These are phyloP conservation scores for Hypomontagnella monticulosa DNA, from an alignment of 495 filamentous ascomycete genomes.

Conservation along the genomic window DNA sequence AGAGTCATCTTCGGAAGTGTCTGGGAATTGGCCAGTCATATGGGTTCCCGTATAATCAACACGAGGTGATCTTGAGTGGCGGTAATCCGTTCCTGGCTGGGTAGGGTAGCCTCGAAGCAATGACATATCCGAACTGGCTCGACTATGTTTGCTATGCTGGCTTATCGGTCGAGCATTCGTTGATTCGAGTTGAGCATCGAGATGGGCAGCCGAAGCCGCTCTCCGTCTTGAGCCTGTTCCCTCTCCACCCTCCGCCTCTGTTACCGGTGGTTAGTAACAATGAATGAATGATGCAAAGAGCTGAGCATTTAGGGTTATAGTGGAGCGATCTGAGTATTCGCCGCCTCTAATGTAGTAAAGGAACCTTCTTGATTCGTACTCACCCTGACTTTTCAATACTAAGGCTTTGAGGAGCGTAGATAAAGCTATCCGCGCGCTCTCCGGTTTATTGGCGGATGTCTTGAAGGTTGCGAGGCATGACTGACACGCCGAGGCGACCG, in stretches of 20 bases:
- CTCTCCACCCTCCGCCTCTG: slow-evolving; percentile 39
- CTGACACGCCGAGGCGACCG: slow-evolving; percentile 67
- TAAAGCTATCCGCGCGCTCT: slow-evolving; percentile 80
- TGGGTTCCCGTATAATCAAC: slow-evolving; percentile 43
- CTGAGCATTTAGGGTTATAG: no score
- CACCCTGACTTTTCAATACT: slow-evolving; percentile 70
- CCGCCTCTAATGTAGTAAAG: not conserved
- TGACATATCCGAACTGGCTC: slow-evolving; percentile 72
- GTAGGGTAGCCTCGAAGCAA: slow-evolving; percentile 54
- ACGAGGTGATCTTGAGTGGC: slow-evolving; percentile 41
- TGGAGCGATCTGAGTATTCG: no score
- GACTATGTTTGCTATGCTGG: slow-evolving; percentile 66
- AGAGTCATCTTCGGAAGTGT: slow-evolving; percentile 48
- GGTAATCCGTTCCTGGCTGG: slow-evolving; percentile 37
- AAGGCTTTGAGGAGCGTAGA: slow-evolving; percentile 77
- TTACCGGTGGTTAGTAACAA: slow-evolving; percentile 15
- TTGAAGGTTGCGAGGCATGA: slow-evolving; percentile 75
- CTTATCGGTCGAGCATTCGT: slow-evolving; percentile 58
- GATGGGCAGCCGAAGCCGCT: slow-evolving; percentile 62
- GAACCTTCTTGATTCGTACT: slow-evolving; percentile 48
- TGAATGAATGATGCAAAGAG: no score
- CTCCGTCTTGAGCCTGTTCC: slow-evolving; percentile 43
- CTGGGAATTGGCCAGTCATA: slow-evolving; percentile 44
- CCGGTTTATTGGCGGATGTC: slow-evolving; percentile 73
- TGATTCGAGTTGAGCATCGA: slow-evolving; percentile 59